Conservation (phyloP, 1,284 basidiomycete genomes). For the Austroboletus novae-zelandiae region DNA sequence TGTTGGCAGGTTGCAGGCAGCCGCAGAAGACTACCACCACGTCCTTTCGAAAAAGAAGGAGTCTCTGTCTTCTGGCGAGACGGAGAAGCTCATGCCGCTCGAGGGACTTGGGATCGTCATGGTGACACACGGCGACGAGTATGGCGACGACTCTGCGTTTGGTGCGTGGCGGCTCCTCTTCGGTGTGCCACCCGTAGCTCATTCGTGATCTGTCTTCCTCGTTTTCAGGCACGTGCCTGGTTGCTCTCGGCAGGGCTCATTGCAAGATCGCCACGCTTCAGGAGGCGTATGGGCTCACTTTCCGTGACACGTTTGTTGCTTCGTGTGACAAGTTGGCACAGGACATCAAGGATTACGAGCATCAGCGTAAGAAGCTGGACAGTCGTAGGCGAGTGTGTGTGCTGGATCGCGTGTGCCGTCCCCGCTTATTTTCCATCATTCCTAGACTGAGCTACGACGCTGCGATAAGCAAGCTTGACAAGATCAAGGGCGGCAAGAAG, state of each 20-base stretch:
- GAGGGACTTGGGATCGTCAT: slow-evolving; percentile 83
- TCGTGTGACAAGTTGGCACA: slow-evolving; percentile 61
- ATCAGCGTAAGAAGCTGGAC: slow-evolving; percentile 75
- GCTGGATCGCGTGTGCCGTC: not conserved
- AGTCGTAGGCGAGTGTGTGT: slow-evolving; percentile 57
- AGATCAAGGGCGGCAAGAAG: slow-evolving; percentile 64
- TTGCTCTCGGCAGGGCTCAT: slow-evolving; percentile 74
- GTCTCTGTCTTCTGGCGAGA: slow-evolving; percentile 53
- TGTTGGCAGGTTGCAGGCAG: slow-evolving; percentile 56
- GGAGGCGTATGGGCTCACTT: slow-evolving; percentile 69
- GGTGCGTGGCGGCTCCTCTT: slow-evolving; percentile 44
- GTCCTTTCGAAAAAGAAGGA: slow-evolving; percentile 66
- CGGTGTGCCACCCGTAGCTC: not conserved
- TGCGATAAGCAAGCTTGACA: slow-evolving; percentile 64
- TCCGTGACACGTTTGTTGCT: slow-evolving; percentile 68
- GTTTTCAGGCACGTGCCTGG: slow-evolving; percentile 59
- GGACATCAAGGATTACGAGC: slow-evolving; percentile 71
- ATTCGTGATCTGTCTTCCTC: not conserved
- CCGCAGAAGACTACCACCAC: slow-evolving; percentile 60
- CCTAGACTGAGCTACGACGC: slow-evolving; percentile 74
- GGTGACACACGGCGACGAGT: slow-evolving; percentile 82
- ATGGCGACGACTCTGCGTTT: slow-evolving; percentile 68
- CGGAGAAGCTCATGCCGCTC: slow-evolving; percentile 65
- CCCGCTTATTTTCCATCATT: not conserved
- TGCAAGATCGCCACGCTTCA: slow-evolving; percentile 80